phyloP scores from a whole-genome alignment of 257 asterid genomes.

The Paulownia fortunei region DNA sequence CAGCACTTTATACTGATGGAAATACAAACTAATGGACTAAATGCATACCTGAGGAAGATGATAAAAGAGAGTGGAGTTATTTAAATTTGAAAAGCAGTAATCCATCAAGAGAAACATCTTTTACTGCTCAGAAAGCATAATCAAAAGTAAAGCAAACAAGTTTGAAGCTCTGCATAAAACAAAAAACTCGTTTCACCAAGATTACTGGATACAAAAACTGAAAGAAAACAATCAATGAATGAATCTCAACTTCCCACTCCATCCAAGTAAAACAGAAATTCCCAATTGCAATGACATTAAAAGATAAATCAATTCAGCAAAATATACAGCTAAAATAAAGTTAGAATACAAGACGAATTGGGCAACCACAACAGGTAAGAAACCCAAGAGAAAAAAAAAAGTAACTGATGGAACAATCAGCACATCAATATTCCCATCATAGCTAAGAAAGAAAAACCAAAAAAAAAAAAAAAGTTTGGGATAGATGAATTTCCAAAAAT shows the following conservation, averaged over 20 bases:
- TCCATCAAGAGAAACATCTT: conserved; percentile 1
- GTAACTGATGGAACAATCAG: not conserved
- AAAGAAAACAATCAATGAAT: conserved; percentile 23
- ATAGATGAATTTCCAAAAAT: not conserved
- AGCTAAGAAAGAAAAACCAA: not conserved
- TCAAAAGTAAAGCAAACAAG: not conserved
- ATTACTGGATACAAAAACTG: not conserved
- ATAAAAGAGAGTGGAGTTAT: not conserved
- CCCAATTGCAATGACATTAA: conserved; percentile 30
- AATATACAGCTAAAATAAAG: conserved; percentile 19
- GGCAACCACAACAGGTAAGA: conserved; percentile 14
- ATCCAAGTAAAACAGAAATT: conserved; percentile 18
- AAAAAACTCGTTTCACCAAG: not conserved
- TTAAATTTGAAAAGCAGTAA: not conserved
- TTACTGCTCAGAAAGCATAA: conserved; percentile 10
- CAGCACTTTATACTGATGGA: not conserved
- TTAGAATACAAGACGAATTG: not conserved
- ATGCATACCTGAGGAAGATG: not conserved
- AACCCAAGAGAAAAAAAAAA: not conserved
- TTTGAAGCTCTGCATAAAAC: not conserved
- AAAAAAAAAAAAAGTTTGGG: not conserved
- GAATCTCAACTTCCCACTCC: conserved; percentile 11
- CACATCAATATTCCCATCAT: conserved; percentile 9
- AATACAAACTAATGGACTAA: not conserved
- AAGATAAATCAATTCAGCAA: conserved; percentile 4